Evolutionary conservation across 495 filamentous ascomycete genomes (phyloP), one percentile per base, ranked within the genome.

Genomic region (Penicillium tannophilum): DNA sequence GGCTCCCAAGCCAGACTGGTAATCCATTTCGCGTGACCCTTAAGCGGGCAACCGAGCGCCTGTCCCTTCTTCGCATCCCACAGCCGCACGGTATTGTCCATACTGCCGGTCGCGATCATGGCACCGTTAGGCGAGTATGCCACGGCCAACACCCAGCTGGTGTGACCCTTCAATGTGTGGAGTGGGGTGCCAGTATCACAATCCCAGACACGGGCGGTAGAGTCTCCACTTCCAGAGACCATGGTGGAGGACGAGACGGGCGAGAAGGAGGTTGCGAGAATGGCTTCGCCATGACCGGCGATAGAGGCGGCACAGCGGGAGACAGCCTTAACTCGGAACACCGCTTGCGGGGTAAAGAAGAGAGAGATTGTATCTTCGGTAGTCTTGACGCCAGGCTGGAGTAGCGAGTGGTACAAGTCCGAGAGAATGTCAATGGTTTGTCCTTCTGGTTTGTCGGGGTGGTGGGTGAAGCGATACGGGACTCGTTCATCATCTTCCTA

Each of bases 181-280:
- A 91, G 76, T 0, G 95, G 92, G 1, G 93, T 98, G 45, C 93
- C 93, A 0, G 91, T 97, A 65, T 98, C 90, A 53, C 91, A 95
- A 64, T 99, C 94, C 89, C 91, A 97, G 76, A 99, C 85, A 47
- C 95, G 79, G 7, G 94, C 95, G 7, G 95, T 98, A 33, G 86
- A 86, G 63, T 99, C 95, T 36, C 95, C 95, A 60, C 88, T 91
- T 0, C 93, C 95, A 7, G 89, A 94, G 0, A 92, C 91, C 76
- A 99, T 85, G 54, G 87, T 84, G 8, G 89, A 86, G 2, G 91
- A 93, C 4, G 82, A 86, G 24, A 82, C 81, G 0, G 95, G 95
- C 0, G 92, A 95, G 74, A 98, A 99, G 41, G 91, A 86, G 10
- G 88, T 89, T 16, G 90, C 84, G 6, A 99, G 84, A 62, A 99